phyloP scores from a whole-genome alignment of 805 yeast species.

The Pichia ethanolica region DNA sequence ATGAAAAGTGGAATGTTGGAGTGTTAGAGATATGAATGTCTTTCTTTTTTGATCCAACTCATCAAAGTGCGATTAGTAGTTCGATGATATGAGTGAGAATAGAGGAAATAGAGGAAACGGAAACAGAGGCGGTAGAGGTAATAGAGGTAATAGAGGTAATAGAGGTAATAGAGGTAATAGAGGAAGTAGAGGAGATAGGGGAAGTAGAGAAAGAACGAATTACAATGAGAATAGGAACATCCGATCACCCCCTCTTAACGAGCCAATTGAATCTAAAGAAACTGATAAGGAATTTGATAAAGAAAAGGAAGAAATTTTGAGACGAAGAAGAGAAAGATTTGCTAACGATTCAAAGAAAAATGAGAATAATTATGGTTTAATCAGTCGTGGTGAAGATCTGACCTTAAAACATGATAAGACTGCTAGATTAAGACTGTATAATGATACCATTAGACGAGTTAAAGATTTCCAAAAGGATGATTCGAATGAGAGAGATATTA shows the following conservation, averaged over 20 bases:
- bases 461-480: conserved; percentile 2
- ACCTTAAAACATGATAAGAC: conserved; percentile 37
- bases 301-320: not conserved
- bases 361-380: conserved; percentile 35
- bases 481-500: conserved; percentile 19
- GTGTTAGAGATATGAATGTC: no score
- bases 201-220: not conserved
- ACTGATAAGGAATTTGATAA: not conserved
- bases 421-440: conserved; percentile 36
- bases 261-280: no score
- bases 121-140: not conserved
- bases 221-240: not conserved
- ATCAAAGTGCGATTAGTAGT: no score
- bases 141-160: not conserved
- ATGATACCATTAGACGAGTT: conserved; percentile 27
- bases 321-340: conserved; percentile 28
- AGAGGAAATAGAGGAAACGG: not conserved
- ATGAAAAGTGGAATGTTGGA: no score
- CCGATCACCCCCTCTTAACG: no score
- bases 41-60: no score
- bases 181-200: not conserved
- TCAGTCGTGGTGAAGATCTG: conserved; percentile 54
- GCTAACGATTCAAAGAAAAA: conserved; percentile 17
- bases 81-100: not conserved
- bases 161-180: not conserved